These are phyloP conservation scores for Thermochaetoides thermophila DNA, from an alignment of 495 filamentous ascomycete genomes.

Conservation along the genomic window DNA sequence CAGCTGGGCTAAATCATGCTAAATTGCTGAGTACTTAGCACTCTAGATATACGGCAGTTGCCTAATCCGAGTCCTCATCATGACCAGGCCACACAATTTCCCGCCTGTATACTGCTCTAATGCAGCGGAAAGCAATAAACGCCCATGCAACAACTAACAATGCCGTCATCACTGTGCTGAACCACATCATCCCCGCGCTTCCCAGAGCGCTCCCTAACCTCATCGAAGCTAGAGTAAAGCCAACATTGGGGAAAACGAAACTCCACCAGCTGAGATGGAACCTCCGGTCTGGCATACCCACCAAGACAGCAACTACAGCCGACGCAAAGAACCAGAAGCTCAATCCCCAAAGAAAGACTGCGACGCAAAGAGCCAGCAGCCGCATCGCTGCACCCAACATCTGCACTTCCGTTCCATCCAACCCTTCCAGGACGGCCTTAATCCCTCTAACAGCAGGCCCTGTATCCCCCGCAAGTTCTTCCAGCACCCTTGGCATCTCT, in stretches of 20 bases:
- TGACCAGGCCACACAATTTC: conserved; percentile 49
- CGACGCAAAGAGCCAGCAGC: conserved; percentile 34
- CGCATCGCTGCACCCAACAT: conserved; percentile 25
- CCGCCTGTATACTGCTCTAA: conserved; percentile 35
- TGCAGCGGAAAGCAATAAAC: conserved; percentile 38
- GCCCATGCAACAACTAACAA: conserved; percentile 41
- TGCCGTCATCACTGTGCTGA: conserved; percentile 38
- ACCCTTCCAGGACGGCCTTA: conserved; percentile 1
- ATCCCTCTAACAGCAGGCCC: neutral
- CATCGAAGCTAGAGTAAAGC: conserved; percentile 36
- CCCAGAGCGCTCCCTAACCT: conserved; percentile 27
- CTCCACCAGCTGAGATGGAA: conserved; percentile 44
- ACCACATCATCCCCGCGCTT: conserved; percentile 29
- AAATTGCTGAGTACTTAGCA: too few relatives aligned
- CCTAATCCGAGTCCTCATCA: conserved; percentile 38
- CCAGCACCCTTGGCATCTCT: conserved; percentile 19
- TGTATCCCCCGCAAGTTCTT: neutral
- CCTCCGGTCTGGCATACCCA: conserved; percentile 33
- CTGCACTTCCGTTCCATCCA: neutral
- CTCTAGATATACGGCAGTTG: neutral
- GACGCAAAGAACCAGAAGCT: conserved; percentile 60
- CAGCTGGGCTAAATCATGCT: too few relatives aligned
- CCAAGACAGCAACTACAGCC: conserved; percentile 38
- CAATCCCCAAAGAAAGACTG: conserved; percentile 53
- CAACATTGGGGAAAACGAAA: conserved; percentile 45